Base-by-base conservation (phyloP, 2,329 filamentous ascomycete genomes). In the Niveomyces coronatus region DNA sequence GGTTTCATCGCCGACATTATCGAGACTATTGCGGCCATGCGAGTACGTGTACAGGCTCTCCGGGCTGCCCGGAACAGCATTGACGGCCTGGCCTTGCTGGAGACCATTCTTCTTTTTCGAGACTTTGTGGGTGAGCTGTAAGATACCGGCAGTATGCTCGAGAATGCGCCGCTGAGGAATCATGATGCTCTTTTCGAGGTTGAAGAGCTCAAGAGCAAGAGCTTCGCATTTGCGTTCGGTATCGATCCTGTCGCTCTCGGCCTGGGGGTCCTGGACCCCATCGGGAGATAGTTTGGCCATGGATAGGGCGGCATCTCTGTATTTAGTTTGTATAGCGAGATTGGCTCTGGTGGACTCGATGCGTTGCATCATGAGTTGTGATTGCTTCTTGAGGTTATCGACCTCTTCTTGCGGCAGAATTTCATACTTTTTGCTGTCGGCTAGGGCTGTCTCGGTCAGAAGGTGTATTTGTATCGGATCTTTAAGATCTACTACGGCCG, bases 321-420 rank as follows among this genome's bases (percentile, higher is more conserved):
- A 86, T 64, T 96, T 98, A 39, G 79, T 83, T 58, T 98, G 91
- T 31, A 96, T 78, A 22, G 80, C 79, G 26, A 98, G 70, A 60
- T 89, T 94, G 43, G 85, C 76, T 47, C 81, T 78, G 15, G 85
- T 79, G 26, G 85, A 80, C 45, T 89, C 84, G 47, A 94, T 79
- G n/a, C 85, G 81, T 53, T 79, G 75, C 18, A 73, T 70, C 35
- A 96, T 62, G 24, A 76, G 67, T 42, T 77, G 74, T 45, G 80
- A 75, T 64, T 94, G 85, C 57, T 87, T 94, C 69, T 96, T 98
- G 51, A 96, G 63, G 32, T 76, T 73, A 47, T 96, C 91, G 20
- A 95, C 82, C 61, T 96, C 88, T 55, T 94, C 87, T 49, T 89
- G 84, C 0, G 88, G 85, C 44, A 98, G 58, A 17, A 98, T 79